A percentile compares a stretch with the other conserved stretches of the same genome.
Evolutionary conservation across 306 rosid genomes (phyloP).

Genomic region (Gillenia trifoliata): DNA sequence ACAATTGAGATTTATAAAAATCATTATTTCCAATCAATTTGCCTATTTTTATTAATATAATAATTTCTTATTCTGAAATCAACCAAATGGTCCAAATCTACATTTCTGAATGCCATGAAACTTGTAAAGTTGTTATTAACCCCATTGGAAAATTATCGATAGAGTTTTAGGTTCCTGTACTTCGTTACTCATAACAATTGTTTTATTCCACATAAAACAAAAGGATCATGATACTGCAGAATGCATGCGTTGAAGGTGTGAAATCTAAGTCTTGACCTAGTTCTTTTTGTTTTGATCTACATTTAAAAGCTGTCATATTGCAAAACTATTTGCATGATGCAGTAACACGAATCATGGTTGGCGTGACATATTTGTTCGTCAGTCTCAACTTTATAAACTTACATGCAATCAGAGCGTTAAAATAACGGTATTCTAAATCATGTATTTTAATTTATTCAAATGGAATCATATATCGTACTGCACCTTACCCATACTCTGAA

Average conservation of each 20-base stretch:
- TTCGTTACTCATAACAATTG: not conserved
- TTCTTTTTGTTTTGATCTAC: not conserved
- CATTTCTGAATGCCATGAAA: not conserved
- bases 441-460: no score
- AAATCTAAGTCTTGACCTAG: not conserved
- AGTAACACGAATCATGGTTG: not conserved
- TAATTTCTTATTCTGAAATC: not conserved
- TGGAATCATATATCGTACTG: no score
- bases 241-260: not conserved
- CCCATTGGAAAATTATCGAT: no score
- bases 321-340: not conserved
- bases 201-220: not conserved
- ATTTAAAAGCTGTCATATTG: no score
- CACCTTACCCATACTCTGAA: no score
- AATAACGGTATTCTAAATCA: no score
- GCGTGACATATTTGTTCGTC: not conserved
- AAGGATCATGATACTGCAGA: not conserved
- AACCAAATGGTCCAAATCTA: not conserved
- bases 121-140: not conserved
- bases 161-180: no score
- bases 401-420: no score
- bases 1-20: no score
- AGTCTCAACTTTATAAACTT: no score
- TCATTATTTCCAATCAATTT: not conserved
- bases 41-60: not conserved